Evolutionary conservation across 805 yeast species (phyloP).

Genomic region (Millerago galiae): DNA sequence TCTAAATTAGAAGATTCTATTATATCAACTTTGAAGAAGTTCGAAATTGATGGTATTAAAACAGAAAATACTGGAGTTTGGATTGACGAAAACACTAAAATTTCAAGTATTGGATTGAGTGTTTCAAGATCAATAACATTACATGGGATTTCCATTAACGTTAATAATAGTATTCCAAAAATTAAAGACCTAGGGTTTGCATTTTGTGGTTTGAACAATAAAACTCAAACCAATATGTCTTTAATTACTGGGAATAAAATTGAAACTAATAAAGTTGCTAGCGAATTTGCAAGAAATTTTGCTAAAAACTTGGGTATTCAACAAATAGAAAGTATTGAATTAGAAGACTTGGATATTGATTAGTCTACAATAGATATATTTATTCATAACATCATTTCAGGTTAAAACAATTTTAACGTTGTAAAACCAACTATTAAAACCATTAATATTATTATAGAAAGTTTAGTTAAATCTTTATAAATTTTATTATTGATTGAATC

Average conservation of each 20-base stretch:
- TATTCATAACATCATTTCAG: not conserved
- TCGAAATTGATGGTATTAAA: slow-evolving; percentile 35
- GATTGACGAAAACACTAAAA: slow-evolving; percentile 53
- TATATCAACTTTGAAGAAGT: slow-evolving; percentile 37
- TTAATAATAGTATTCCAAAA: slow-evolving; percentile 62
- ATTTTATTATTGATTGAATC: not conserved
- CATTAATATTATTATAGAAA: not conserved
- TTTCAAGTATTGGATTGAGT: slow-evolving; percentile 87
- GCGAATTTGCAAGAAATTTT: slow-evolving; percentile 37
- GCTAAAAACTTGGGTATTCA: slow-evolving; percentile 33
- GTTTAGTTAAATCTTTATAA: not conserved
- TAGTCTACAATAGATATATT: not conserved
- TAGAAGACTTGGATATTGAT: slow-evolving; percentile 26
- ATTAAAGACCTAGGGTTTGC: slow-evolving; percentile 55
- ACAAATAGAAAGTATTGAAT: slow-evolving; percentile 30
- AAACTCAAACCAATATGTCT: slow-evolving; percentile 47
- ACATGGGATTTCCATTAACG: slow-evolving; percentile 85
- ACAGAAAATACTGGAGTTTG: slow-evolving; percentile 87
- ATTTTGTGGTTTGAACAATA: slow-evolving; percentile 79
- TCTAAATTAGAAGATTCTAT: slow-evolving; percentile 53
- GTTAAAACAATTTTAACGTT: not conserved
- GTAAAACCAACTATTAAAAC: slow-evolving; percentile 1
- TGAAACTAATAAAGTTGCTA: slow-evolving; percentile 31
- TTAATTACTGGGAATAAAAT: slow-evolving; percentile 22
- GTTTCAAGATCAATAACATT: slow-evolving; percentile 79